phyloP scores from a whole-genome alignment of 768 basidiomycete species.

The Tephrocybe sp. region DNA sequence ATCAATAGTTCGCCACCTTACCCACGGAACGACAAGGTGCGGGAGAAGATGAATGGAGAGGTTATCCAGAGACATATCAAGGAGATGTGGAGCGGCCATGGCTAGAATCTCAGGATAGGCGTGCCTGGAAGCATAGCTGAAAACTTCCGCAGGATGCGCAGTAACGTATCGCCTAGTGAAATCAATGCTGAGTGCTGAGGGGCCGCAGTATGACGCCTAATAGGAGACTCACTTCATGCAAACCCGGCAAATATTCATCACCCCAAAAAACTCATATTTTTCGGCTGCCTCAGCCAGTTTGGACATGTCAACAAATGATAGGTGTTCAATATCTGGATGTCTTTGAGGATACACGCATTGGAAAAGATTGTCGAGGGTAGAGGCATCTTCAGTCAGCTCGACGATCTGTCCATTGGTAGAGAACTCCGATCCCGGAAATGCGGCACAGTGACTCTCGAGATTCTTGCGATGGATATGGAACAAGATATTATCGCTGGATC shows the following conservation, averaged over 20 bases:
- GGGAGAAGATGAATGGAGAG: not conserved
- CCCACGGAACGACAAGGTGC: not conserved
- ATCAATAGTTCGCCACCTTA: not conserved
- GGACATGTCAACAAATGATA: constrained; percentile 17
- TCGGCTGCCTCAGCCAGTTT: constrained; percentile 30
- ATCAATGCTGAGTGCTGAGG: not conserved
- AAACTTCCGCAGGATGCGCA: constrained; percentile 12
- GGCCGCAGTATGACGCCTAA: not conserved
- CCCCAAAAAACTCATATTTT: constrained; percentile 30
- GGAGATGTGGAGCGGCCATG: not conserved
- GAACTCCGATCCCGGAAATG: constrained; percentile 23
- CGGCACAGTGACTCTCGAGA: constrained; percentile 21
- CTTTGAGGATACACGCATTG: constrained; percentile 26
- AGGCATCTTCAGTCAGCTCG: constrained; percentile 21
- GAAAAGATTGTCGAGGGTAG: constrained; percentile 26
- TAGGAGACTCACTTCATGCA: constrained; percentile 24
- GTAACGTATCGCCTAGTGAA: constrained; percentile 1
- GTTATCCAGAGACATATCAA: not conserved
- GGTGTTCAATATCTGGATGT: constrained; percentile 20
- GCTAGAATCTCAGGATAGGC: constrained; percentile 1
- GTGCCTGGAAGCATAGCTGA: constrained; percentile 11
- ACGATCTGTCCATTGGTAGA: constrained; percentile 17
- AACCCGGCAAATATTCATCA: constrained; percentile 25
- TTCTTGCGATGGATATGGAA: constrained; percentile 23
- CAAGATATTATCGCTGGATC: too few relatives aligned